Conservation (phyloP, 2,329 filamentous ascomycete species). For the Pseudogymnoascus sp. region DNA sequence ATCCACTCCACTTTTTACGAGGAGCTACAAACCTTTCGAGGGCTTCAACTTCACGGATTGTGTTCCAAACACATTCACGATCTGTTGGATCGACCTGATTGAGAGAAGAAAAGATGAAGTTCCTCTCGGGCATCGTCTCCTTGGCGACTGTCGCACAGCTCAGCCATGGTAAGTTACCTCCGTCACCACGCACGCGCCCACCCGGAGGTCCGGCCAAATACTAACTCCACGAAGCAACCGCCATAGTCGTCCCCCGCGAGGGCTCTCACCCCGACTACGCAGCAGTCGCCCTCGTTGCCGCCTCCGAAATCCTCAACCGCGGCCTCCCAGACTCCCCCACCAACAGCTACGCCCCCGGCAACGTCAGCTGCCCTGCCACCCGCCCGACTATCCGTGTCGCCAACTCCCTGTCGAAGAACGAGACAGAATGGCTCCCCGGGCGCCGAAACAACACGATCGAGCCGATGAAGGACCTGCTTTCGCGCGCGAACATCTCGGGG, state of each 20-base stretch:
- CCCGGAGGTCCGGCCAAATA: not conserved
- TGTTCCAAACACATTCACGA: not conserved
- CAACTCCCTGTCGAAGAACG: conserved; percentile 55
- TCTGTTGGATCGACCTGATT: not conserved
- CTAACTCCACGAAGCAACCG: not conserved
- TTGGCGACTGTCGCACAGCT: not conserved
- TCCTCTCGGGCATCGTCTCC: not conserved
- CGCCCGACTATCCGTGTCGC: conserved; percentile 64
- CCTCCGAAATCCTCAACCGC: conserved; percentile 19
- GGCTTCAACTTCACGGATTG: not conserved
- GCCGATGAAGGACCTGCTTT: conserved; percentile 69
- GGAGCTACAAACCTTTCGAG: not conserved
- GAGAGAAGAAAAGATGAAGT: not conserved
- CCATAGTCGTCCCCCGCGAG: not conserved
- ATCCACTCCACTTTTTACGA: not conserved
- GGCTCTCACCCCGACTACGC: conserved; percentile 12
- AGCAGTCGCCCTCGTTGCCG: conserved; percentile 20
- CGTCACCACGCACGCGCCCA: not conserved
- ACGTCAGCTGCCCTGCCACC: conserved; percentile 61
- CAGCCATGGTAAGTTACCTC: not conserved
- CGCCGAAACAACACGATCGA: conserved; percentile 66
- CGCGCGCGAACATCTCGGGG: conserved; percentile 63
- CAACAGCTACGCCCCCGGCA: conserved; percentile 64
- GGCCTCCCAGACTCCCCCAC: conserved; percentile 33
- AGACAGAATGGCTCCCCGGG: conserved; percentile 65